Evolutionary conservation across 2,329 filamentous ascomycete species (phyloP).

Genomic region (Orbilia brochopaga): DNA sequence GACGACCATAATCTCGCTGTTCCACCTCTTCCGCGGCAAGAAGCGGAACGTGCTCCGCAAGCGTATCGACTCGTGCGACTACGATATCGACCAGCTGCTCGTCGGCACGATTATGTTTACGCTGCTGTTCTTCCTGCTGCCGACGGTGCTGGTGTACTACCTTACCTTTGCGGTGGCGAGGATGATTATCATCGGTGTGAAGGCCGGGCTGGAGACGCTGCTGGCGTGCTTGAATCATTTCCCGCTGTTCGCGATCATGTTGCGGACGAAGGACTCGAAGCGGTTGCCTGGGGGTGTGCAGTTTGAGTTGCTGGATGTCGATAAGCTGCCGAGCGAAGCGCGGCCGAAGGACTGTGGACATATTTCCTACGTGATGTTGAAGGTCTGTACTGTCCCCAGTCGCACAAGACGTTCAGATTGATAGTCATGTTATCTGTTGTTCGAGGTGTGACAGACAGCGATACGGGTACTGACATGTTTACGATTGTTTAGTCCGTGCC

Average conservation of each 20-base stretch:
- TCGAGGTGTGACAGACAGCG: not conserved
- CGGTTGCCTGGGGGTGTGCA: constrained; percentile 72
- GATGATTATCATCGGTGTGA: constrained; percentile 92
- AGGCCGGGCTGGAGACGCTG: constrained; percentile 87
- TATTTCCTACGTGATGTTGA: constrained; percentile 83
- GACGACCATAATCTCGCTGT: constrained; percentile 94
- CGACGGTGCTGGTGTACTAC: constrained; percentile 95
- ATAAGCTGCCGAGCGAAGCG: constrained; percentile 16
- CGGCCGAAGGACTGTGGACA: constrained; percentile 59
- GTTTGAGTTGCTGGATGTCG: constrained; percentile 37
- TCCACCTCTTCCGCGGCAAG: constrained; percentile 96
- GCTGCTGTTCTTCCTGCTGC: constrained; percentile 88
- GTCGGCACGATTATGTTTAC: constrained; percentile 97
- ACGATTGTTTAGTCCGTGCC: constrained; percentile 72
- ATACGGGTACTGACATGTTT: constrained; percentile 14
- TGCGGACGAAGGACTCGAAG: constrained; percentile 88
- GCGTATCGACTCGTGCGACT: constrained; percentile 98
- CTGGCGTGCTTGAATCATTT: constrained; percentile 97
- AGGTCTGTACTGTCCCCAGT: constrained; percentile 64
- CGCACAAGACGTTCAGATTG: not conserved
- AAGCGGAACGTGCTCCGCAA: constrained; percentile 97
- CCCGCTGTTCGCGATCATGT: constrained; percentile 94
- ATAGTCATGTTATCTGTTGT: too few species aligned
- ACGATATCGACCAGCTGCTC: constrained; percentile 94
- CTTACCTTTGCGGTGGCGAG: constrained; percentile 91